Base-by-base conservation (phyloP, 495 filamentous ascomycete species). In the Aspergillus affinis region DNA sequence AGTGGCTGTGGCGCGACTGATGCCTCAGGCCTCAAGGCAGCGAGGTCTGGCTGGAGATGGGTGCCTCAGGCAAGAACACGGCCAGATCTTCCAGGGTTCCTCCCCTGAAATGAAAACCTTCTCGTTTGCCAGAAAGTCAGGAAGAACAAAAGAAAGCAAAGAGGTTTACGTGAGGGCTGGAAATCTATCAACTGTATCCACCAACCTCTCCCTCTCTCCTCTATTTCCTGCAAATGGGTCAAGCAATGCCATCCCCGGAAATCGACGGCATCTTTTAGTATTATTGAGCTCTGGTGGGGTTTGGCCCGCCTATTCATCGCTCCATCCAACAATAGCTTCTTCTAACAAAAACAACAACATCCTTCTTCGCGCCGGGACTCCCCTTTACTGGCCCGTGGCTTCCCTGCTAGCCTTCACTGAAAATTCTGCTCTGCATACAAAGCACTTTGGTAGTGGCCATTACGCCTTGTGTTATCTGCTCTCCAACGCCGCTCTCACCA, bases 1-100 rank as follows among this genome's bases (percentile, higher is more conserved):
- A 76, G 75, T 78, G 75, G 71, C 58, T 60, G 67, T 36, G 59
- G 58, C 68, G 66, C 59, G 62, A 56, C 61, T 30, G 15, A 6
- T 58, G 66, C 66, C 69, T 71, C 23, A 26, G 23, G 23, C 23
- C 2, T 26, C 29, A 4, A 30, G 29, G 29, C 29, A 30, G 29
- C 29, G 29, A 30, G 29, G 8, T 4, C 51, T 69, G 72, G 72
- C 70, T 56, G 54, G 20, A 26, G 23, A 60, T 66, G 65, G 62
- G 62, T 0, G n/a, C 30, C 27, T 20, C 26, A 17, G 21, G 6
- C 47, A 32, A 45, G 32, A 36, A 54, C 41, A 27, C 7, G 30
- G 30, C 29, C 12, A 10, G 36, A 41, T 41, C 10, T 32, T 45
- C 20, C 15, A 44, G 30, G 51, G 30, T 15, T 41, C 13, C 36